Evolutionary conservation across 805 yeast genomes (phyloP).

Genomic region (Candida takata): DNA sequence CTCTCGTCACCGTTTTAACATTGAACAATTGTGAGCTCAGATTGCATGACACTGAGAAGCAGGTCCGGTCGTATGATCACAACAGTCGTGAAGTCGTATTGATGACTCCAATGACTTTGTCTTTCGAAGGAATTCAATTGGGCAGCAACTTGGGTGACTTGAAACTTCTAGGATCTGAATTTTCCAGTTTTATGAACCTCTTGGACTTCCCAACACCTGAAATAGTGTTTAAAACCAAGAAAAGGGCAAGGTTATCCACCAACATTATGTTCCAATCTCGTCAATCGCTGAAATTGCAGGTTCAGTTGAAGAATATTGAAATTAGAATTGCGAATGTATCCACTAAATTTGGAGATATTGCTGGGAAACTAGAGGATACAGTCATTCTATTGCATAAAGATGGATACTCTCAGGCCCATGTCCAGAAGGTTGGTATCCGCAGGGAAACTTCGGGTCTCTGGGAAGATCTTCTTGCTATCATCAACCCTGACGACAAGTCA

Average conservation of each 20-base stretch:
- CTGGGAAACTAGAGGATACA: conserved; percentile 11
- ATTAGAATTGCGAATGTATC: conserved; percentile 18
- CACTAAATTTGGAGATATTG: conserved; percentile 29
- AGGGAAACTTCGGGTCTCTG: conserved; percentile 6
- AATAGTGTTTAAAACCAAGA: conserved; percentile 17
- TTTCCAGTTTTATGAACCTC: conserved; percentile 4
- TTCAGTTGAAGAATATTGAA: conserved; percentile 9
- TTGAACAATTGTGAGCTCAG: conserved; percentile 21
- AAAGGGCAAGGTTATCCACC: conserved; percentile 19
- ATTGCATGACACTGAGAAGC: conserved; percentile 13
- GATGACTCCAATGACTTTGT: conserved; percentile 9
- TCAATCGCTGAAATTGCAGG: conserved; percentile 10
- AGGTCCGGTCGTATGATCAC: conserved; percentile 23
- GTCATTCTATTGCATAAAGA: conserved; percentile 13
- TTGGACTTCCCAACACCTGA: conserved; percentile 15
- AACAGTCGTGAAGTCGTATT: conserved; percentile 24
- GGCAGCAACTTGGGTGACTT: conserved; percentile 25
- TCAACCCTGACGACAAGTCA: conserved; percentile 28
- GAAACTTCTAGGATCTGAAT: conserved; percentile 8
- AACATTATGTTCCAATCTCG: conserved; percentile 16
- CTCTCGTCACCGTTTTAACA: conserved; percentile 7
- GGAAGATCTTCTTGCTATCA: conserved; percentile 28
- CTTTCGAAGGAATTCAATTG: conserved; percentile 24
- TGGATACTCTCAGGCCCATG: conserved; percentile 15
- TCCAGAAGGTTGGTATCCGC: conserved; percentile 7